Evolutionary conservation across 2,329 filamentous ascomycete species (phyloP), one percentile per base, ranked within the genome.

Genomic region (Trichoderma semiorbis): DNA sequence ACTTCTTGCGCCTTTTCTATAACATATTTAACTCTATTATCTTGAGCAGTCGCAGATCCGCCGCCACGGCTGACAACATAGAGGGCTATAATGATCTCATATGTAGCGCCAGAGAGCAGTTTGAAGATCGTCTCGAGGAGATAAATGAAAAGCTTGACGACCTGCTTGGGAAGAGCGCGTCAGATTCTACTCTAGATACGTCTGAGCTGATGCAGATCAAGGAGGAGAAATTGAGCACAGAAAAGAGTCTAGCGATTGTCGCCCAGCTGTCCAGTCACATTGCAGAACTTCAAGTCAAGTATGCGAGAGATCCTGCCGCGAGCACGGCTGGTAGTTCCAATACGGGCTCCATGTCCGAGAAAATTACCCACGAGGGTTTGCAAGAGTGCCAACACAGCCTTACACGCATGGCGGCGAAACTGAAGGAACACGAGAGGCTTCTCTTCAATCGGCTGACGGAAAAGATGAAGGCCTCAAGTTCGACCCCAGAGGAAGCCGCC

Each of bases 161-260:
- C 1, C 18, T 47, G 18, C 39, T 47, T 47, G 39, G 39, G 39
- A 47, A n/a, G 18, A 47, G 39, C 39, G 39, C 10, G 39, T 47
- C 39, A n/a, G 39, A 71, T 62, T 36, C 74, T 24, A 50, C 57
- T 14, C 14, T 58, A 8, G 63, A 72, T 62, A 72, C 60, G 16
- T 24, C 11, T 10, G 68, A 73, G 57, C 34, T 74, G 43, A 66
- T 30, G 36, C 69, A 65, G 4, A 73, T 76, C 34, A 64, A 72
- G 30, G 73, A 74, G 36, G 74, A 76, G 62, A 67, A 72, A 5
- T 7, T 70, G 10, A 76, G 75, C 70, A 75, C 74, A 43, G 71
- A 76, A 50, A 75, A 76, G 64, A 70, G 73, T 18, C 72, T 76
- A 1, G 62, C 75, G 21, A 71, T 76, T 47, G 76, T 75, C 30